Conservation (phyloP, 2,329 filamentous ascomycete species). For the Cercospora berteroae region DNA sequence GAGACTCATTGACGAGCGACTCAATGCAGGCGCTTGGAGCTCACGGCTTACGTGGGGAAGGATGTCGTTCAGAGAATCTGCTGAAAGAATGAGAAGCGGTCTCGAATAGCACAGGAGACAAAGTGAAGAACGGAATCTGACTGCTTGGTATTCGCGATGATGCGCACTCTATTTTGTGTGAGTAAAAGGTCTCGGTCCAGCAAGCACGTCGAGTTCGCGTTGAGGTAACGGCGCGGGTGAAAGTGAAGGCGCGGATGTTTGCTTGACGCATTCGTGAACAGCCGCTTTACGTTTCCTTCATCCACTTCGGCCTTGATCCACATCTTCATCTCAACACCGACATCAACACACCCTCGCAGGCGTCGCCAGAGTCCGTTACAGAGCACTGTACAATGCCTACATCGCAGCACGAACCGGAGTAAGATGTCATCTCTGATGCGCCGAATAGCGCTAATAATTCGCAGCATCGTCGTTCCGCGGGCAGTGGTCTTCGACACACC, state of each 20-base stretch:
- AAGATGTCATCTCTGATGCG: neutral
- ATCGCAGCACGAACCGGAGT: neutral
- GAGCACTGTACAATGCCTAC: neutral
- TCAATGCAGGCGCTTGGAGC: too few species aligned
- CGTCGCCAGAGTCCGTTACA: neutral
- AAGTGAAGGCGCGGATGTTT: neutral
- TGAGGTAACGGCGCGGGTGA: neutral
- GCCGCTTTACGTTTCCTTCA: neutral
- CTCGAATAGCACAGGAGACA: too few species aligned
- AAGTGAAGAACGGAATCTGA: too few species aligned
- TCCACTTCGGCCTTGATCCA: neutral
- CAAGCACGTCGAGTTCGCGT: neutral
- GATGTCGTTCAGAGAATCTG: too few species aligned
- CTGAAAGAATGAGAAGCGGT: too few species aligned
- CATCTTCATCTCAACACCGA: neutral
- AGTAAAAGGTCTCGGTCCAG: neutral
- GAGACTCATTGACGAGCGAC: too few species aligned
- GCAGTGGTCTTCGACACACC: neutral
- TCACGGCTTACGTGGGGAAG: too few species aligned
- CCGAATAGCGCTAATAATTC: neutral
- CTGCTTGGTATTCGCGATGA: neutral
- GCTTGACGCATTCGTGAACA: neutral
- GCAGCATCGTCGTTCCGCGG: neutral
- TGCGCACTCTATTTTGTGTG: neutral
- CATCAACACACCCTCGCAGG: neutral